Conservation (phyloP, 495 filamentous ascomycete species). For the Penicillium robsamsonii region DNA sequence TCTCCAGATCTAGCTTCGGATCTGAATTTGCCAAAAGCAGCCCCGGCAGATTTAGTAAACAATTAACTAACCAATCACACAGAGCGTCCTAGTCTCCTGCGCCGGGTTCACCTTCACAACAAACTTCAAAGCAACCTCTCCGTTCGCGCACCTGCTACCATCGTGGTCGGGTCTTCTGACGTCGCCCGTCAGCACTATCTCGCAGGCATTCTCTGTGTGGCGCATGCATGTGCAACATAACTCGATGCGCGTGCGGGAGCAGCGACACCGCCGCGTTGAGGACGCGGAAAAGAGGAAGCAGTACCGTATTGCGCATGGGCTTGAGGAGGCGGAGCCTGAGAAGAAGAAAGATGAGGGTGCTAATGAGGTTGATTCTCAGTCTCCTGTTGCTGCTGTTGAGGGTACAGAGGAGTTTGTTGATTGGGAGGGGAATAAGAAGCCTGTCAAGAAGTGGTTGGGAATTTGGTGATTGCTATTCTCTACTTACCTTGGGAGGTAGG, state of each 20-base stretch:
- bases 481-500: not conserved
- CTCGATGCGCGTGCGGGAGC: slow-evolving; percentile 60
- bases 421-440: slow-evolving; percentile 48
- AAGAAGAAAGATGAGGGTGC: slow-evolving; percentile 11
- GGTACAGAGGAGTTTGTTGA: slow-evolving; percentile 32
- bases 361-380: slow-evolving; percentile 29
- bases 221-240: slow-evolving; percentile 65
- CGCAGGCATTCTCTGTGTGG: slow-evolving; percentile 61
- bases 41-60: not conserved
- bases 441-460: slow-evolving; percentile 62
- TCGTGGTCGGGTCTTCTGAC: slow-evolving; percentile 54
- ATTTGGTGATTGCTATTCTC: slow-evolving; percentile 49
- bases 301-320: slow-evolving; percentile 79
- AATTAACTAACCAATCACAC: slow-evolving; percentile 2
- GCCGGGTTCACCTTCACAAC: slow-evolving; percentile 64
- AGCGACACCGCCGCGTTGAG: slow-evolving; percentile 63
- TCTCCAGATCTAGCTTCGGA: not conserved
- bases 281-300: slow-evolving; percentile 76
- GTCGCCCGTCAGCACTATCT: slow-evolving; percentile 61
- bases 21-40: not conserved
- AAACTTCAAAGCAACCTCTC: slow-evolving; percentile 68
- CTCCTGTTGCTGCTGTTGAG: slow-evolving; percentile 30
- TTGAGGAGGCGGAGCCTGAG: slow-evolving; percentile 51
- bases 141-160: slow-evolving; percentile 71
- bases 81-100: slow-evolving; percentile 67